Evolutionary conservation across 768 basidiomycete genomes (phyloP).

Genomic region (Trametes villosa): DNA sequence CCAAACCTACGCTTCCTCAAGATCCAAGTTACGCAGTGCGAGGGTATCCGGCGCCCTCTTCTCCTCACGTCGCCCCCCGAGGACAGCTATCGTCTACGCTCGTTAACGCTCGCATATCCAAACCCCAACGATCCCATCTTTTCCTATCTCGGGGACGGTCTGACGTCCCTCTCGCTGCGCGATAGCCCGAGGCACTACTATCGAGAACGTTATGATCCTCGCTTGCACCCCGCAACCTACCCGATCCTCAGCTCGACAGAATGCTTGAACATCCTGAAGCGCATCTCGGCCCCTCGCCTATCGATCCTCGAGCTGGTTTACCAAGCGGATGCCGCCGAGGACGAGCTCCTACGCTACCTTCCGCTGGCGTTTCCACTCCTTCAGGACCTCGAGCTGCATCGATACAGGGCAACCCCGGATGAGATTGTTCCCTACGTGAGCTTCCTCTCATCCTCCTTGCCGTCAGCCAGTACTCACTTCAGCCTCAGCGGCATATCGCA

Average conservation of each 20-base stretch:
- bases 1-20: neutral
- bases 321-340: neutral
- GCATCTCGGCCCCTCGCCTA: neutral
- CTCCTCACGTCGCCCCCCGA: neutral
- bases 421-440: neutral
- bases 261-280: neutral
- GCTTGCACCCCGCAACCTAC: too few relatives aligned
- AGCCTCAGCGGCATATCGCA: neutral
- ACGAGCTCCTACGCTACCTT: constrained; percentile 2
- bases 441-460: neutral
- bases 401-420: neutral
- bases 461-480: neutral
- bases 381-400: neutral
- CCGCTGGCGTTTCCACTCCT: neutral
- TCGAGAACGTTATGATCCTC: neutral
- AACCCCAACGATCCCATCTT: constrained; percentile 7
- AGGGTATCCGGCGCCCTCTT: neutral
- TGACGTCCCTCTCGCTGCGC: constrained; percentile 3
- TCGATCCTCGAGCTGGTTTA: neutral
- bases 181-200: constrained; percentile 1
- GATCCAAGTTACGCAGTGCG: neutral
- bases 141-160: neutral
- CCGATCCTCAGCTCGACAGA: constrained; percentile 3
- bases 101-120: constrained; percentile 2
- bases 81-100: neutral